phyloP scores from a whole-genome alignment of 2,329 filamentous ascomycete genomes.

The Colletotrichum horii region DNA sequence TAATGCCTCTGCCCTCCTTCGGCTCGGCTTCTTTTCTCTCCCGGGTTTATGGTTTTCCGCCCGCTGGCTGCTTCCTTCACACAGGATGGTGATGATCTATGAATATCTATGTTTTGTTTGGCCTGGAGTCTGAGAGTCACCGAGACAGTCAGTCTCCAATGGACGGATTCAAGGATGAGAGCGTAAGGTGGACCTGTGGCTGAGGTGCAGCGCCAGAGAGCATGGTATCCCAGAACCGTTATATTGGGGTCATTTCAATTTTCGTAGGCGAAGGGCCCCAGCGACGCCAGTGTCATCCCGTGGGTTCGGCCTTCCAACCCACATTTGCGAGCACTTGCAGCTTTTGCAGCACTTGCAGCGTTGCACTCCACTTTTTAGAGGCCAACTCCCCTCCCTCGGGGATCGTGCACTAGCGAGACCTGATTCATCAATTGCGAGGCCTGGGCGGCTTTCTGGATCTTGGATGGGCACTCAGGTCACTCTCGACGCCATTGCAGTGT shows the following conservation, averaged over 20 bases:
- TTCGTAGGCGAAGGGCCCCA: neutral
- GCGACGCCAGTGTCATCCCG: neutral
- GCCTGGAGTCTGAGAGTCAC: neutral
- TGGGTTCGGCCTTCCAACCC: neutral
- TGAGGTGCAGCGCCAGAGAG: neutral
- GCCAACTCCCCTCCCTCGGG: neutral
- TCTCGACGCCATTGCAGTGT: neutral
- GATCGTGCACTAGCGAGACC: slow-evolving; percentile 13
- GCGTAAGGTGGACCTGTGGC: neutral
- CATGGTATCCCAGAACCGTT: slow-evolving; percentile 1
- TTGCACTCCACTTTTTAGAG: slow-evolving; percentile 15
- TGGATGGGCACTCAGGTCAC: neutral
- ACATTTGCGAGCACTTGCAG: neutral
- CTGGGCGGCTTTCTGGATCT: slow-evolving; percentile 1
- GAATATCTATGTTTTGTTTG: neutral
- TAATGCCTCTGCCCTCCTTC: neutral
- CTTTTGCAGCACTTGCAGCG: neutral
- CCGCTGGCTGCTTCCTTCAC: neutral
- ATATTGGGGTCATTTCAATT: slow-evolving; percentile 10
- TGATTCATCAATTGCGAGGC: slow-evolving; percentile 9
- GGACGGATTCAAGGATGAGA: neutral
- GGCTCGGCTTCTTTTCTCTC: neutral
- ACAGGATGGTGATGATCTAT: neutral
- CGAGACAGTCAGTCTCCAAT: neutral
- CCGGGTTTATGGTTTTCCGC: neutral